Evolutionary conservation across 176 grass and related monocot species (phyloP).

Genomic region (Tillandsia fasciculata): DNA sequence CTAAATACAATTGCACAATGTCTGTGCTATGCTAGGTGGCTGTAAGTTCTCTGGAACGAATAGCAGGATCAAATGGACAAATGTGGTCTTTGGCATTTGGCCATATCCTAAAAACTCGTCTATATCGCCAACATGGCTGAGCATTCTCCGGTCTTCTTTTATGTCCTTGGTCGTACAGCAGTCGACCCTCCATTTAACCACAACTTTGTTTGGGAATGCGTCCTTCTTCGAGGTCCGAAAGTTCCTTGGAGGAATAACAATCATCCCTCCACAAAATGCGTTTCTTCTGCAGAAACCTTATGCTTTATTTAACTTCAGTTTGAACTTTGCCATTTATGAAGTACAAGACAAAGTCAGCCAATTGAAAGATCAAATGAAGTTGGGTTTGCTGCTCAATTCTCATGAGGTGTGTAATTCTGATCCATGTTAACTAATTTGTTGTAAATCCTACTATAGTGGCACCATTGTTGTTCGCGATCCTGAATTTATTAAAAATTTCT

Average conservation of each 20-base stretch:
- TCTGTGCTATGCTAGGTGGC: conserved; percentile 37
- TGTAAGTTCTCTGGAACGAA: conserved; percentile 50
- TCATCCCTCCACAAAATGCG: conserved; percentile 72
- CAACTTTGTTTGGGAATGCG: conserved; percentile 56
- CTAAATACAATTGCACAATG: conserved; percentile 3
- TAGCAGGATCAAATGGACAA: conserved; percentile 57
- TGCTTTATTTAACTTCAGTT: conserved; percentile 73
- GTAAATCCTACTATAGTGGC: background rate
- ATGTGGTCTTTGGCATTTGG: conserved; percentile 67
- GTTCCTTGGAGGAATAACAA: conserved; percentile 86
- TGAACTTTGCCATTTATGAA: conserved; percentile 72
- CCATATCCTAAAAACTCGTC: conserved; percentile 61
- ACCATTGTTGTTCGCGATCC: background rate
- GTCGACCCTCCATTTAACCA: conserved; percentile 61
- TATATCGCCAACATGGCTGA: conserved; percentile 57
- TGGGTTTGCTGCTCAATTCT: conserved; percentile 55
- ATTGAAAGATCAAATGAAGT: conserved; percentile 82
- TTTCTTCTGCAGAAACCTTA: conserved; percentile 71
- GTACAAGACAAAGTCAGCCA: conserved; percentile 47
- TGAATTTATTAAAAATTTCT: background rate
- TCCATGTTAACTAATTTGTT: conserved; percentile 1
- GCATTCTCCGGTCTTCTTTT: conserved; percentile 71
- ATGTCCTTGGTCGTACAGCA: conserved; percentile 58
- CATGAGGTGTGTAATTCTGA: conserved; percentile 50
- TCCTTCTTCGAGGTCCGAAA: conserved; percentile 63